Evolutionary conservation across 257 asterid genomes (phyloP), one percentile per base, ranked within the genome.

Genomic region (Forsythia suspensa): DNA sequence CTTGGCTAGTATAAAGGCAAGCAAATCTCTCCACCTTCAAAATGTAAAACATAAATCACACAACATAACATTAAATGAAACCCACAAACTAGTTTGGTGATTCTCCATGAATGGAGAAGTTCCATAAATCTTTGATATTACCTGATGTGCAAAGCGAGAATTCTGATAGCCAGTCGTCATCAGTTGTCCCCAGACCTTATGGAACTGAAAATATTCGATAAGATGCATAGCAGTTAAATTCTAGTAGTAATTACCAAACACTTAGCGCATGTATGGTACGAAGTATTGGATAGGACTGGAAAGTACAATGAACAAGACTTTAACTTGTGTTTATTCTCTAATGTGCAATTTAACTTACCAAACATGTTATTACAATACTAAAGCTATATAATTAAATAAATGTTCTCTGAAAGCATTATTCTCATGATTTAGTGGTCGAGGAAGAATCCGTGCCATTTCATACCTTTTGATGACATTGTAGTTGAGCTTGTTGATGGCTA

Each of bases 1-100:
- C 99, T 76, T 92, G 95, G 82, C 98, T 90, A 0, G 98, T 83
- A 74, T 95, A 95, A 15, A 95, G 97, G 85, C 99, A 95, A 21
- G 99, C 99, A 52, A 93, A 95, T 82, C 99, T 89, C 85, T 95
- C 99, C 86, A 93, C 99, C 99, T 95, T 83, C 75, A 52, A 68
- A 61, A 41, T 59, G 4, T 57, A 8, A 20, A 36, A 46, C 20
- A n/a, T 44, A 20, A 61, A 2, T 61, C n/a, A 2, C 21, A 2
- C 8, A 66, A 37, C 8, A 20, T 20, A 13, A 51, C 2, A 16
- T 29, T 40, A 2, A 20, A 36, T 37, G 36, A 20, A 77, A 24
- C 12, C 44, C 38, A 68, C 40, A 12, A 44, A 63, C n/a, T 70
- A 20, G 16, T 42, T 11, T 9, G 37, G 48, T 71, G 38, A 34